phyloP scores from a whole-genome alignment of 441 rosid species.

The Populus tomentosa region DNA sequence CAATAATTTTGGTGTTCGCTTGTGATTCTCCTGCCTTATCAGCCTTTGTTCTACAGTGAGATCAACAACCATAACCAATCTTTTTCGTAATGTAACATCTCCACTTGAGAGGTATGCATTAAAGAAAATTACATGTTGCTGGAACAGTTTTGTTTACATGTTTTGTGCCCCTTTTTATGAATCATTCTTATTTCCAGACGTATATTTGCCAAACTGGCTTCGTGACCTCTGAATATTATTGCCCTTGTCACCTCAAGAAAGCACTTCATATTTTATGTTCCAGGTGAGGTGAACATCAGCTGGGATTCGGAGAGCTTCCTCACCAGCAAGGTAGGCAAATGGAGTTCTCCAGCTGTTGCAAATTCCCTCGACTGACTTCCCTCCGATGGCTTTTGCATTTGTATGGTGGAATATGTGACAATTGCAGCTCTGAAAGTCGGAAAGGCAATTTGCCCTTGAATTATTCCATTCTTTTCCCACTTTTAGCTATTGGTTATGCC shows the following conservation, averaged over 20 bases:
- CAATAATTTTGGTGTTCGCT: constrained; percentile 21
- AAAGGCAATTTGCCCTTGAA: background rate
- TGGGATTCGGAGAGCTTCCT: background rate
- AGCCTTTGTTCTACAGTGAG: background rate
- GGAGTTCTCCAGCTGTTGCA: background rate
- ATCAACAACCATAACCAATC: background rate
- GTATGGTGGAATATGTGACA: background rate
- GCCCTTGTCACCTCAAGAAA: background rate
- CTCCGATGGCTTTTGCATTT: background rate
- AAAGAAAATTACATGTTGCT: background rate
- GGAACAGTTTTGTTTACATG: background rate
- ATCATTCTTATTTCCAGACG: background rate
- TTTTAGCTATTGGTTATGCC: background rate
- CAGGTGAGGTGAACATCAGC: background rate
- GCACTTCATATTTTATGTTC: background rate
- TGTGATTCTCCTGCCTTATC: background rate
- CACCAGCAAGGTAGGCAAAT: background rate
- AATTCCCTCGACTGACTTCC: background rate
- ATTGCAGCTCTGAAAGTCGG: no score
- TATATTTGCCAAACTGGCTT: background rate
- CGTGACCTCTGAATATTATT: no score
- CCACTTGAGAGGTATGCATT: background rate
- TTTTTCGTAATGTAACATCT: background rate
- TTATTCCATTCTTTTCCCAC: background rate
- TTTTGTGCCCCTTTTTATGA: no score